These are phyloP conservation scores for Leccinum sublutescens DNA, from an alignment of 768 basidiomycete genomes.

Conservation along the genomic window DNA sequence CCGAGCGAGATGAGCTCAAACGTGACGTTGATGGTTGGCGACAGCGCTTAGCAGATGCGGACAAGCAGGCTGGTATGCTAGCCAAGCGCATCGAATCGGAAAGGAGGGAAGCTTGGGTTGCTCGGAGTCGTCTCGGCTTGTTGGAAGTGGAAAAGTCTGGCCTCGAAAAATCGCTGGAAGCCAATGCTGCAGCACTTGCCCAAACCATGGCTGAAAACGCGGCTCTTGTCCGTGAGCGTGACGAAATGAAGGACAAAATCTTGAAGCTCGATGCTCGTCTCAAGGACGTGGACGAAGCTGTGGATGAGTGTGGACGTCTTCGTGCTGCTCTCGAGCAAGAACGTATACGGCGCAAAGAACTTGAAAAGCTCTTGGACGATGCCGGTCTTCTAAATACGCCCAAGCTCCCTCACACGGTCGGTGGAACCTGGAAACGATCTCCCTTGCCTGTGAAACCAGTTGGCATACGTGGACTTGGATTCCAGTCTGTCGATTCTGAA, in stretches of 20 bases:
- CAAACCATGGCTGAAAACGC: conserved; percentile 29
- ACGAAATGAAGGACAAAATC: conserved; percentile 30
- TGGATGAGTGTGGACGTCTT: conserved; percentile 29
- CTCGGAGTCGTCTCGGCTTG: conserved; percentile 67
- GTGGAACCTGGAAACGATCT: conserved; percentile 14
- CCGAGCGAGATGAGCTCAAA: conserved; percentile 86
- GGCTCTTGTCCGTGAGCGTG: conserved; percentile 26
- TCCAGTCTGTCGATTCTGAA: conserved; percentile 61
- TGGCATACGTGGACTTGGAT: conserved; percentile 45
- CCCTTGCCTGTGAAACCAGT: conserved; percentile 22
- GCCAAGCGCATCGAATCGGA: conserved; percentile 73
- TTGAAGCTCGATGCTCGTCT: conserved; percentile 31
- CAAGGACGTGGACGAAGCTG: conserved; percentile 25
- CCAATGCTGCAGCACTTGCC: conserved; percentile 30
- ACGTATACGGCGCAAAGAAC: conserved; percentile 39
- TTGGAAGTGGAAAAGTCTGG: conserved; percentile 66
- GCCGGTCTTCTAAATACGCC: conserved; percentile 46
- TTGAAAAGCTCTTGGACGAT: conserved; percentile 54
- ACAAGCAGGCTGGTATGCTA: conserved; percentile 65
- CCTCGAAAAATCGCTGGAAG: conserved; percentile 48
- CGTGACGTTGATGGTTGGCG: conserved; percentile 89
- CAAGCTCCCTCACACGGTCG: conserved; percentile 27
- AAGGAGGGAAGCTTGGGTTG: conserved; percentile 79
- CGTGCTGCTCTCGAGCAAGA: conserved; percentile 39
- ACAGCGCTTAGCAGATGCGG: conserved; percentile 69